Evolutionary conservation across 1,284 basidiomycete genomes (phyloP).

Genomic region (Rhodotorula sp.): DNA sequence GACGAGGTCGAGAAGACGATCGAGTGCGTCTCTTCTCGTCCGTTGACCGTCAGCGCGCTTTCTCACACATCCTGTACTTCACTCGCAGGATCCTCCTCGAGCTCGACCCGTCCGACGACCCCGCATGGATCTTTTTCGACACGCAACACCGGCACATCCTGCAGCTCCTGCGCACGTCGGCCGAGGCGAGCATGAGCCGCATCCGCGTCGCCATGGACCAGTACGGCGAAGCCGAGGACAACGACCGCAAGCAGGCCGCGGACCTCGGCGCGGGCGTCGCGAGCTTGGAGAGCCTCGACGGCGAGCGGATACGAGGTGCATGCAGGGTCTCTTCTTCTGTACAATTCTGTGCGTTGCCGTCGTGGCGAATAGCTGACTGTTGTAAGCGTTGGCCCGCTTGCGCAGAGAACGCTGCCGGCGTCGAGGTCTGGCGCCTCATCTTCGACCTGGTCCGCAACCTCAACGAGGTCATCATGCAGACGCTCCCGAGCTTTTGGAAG

Average conservation of each 20-base stretch:
- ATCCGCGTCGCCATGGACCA: slow-evolving; percentile 41
- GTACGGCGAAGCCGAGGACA: slow-evolving; percentile 23
- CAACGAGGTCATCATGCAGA: slow-evolving; percentile 57
- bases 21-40: slow-evolving; percentile 64
- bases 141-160: slow-evolving; percentile 85
- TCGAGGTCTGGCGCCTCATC: slow-evolving; percentile 79
- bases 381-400: no score
- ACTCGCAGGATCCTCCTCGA: slow-evolving; percentile 73
- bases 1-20: slow-evolving; percentile 98
- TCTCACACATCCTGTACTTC: neutral
- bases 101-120: slow-evolving; percentile 75
- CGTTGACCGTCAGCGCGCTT: slow-evolving; percentile 2
- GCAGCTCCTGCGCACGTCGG: slow-evolving; percentile 71
- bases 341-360: neutral
- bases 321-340: neutral
- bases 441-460: slow-evolving; percentile 61
- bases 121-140: slow-evolving; percentile 92
- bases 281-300: slow-evolving; percentile 32
- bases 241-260: slow-evolving; percentile 25
- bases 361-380: neutral
- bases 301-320: slow-evolving; percentile 33
- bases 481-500: slow-evolving; percentile 90
- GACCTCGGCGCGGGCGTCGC: slow-evolving; percentile 26
- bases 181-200: slow-evolving; percentile 61
- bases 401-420: slow-evolving; percentile 63